These are phyloP conservation scores for Coemansia sp. DNA, from an alignment of 192 early-diverging fungal species.

Conservation along the genomic window DNA sequence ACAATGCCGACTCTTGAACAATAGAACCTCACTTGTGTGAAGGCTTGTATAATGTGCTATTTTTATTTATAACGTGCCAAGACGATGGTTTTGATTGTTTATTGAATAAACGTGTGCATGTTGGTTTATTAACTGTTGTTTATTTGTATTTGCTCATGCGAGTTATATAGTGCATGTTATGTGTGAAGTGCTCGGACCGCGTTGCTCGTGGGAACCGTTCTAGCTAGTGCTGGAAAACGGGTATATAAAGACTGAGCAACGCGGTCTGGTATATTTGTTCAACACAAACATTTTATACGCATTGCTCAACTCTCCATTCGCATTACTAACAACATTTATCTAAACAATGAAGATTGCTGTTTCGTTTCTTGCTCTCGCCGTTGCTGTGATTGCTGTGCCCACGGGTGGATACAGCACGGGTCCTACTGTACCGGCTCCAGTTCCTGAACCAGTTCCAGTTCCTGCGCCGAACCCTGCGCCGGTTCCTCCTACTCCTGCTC, in stretches of 20 bases:
- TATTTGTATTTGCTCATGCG: background rate
- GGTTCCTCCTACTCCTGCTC: background rate
- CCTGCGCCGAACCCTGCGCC: background rate
- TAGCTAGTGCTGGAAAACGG: background rate
- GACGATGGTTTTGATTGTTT: background rate
- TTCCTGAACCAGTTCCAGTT: background rate
- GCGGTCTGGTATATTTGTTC: background rate
- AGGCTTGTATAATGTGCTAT: background rate
- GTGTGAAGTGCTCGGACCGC: background rate
- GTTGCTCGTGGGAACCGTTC: background rate
- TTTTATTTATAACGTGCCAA: background rate
- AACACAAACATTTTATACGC: background rate
- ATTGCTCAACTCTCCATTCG: background rate
- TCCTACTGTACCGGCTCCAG: background rate
- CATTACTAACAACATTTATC: background rate
- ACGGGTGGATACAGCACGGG: conserved; percentile 1
- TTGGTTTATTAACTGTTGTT: background rate
- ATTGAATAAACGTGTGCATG: background rate
- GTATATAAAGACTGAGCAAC: background rate
- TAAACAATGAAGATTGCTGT: conserved; percentile 30
- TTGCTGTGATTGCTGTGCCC: conserved; percentile 14
- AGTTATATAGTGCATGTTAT: background rate
- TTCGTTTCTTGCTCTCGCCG: conserved; percentile 29
- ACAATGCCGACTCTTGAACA: background rate
- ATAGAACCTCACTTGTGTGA: conserved; percentile 3